Evolutionary conservation across 2,329 filamentous ascomycete genomes (phyloP), one percentile per base, ranked within the genome.

Genomic region (Bipolaris victoriae): DNA sequence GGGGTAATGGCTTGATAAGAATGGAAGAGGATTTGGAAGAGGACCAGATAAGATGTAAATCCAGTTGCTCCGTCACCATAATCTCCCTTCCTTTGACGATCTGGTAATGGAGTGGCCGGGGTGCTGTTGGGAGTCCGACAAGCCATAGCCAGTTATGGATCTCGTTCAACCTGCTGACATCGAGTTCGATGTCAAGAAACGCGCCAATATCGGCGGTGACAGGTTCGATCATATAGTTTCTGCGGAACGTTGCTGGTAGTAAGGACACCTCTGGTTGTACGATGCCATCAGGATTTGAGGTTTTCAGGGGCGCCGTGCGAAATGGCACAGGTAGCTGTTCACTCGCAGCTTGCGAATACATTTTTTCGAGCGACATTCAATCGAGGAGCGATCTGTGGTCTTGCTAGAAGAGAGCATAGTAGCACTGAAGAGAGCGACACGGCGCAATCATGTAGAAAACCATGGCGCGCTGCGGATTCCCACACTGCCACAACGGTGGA

Each of bases 11-110:
- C 46, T 69, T 70, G 53, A 69, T 59, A 29, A 63, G 63, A 11
- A 70, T 65, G 3, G 52, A 44, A 2, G 55, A 16, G 6, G 56
- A 55, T 16, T 44, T 35, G 11, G 52, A 16, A 1, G 61, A 62
- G 1, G 63, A 61, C 66, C 66, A 68, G 13, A 68, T 54, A 13
- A 67, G 58, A 47, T 68, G 66, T 13, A 68, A 56, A 52, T 68
- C 66, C 7, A 65, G 31, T 43, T 68, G 63, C 20, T 68, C 66
- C 7, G 64, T 55, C 13, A 67, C 47, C 7, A 64, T 54, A 33
- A 68, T 68, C 6, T 66, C 58, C 36, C 66, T 55, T 47, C 63
- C 62, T 51, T 67, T 68, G 11, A 67, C 37, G 15, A 57, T 41
- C 20, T 67, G 65, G 44, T 65, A 63, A 54, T 68, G 66, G 15